Conservation (phyloP, 129 eudicot species). For the Centrapalus pauciflorus region DNA sequence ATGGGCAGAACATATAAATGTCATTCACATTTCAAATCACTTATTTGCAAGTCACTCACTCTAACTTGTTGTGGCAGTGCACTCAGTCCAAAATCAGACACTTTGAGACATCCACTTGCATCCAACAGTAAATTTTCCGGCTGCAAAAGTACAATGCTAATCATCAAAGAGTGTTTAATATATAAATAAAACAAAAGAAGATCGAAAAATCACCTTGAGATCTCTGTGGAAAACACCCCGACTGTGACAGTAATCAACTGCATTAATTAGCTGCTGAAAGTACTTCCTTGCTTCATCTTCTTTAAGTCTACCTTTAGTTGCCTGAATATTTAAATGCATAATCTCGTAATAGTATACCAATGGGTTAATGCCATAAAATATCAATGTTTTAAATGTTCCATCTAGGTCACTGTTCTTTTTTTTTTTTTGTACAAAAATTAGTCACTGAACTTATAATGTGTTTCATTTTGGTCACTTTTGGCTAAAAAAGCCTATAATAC, state of each 20-base stretch:
- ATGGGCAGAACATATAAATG: background rate
- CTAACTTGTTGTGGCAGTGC: constrained; percentile 92
- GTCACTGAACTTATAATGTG: no score
- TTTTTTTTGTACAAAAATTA: no score
- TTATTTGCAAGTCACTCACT: constrained; percentile 37
- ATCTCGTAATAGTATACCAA: background rate
- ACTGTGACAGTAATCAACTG: constrained; percentile 97
- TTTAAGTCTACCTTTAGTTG: constrained; percentile 83
- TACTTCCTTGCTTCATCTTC: constrained; percentile 98
- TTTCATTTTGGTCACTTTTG: no score
- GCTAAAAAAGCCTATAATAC: no score
- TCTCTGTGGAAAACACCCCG: constrained; percentile 97
- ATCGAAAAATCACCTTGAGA: constrained; percentile 56
- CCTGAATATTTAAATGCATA: constrained; percentile 36
- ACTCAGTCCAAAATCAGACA: constrained; percentile 92
- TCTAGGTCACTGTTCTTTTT: no score
- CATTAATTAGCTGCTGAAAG: constrained; percentile 95
- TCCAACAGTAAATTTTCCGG: constrained; percentile 85
- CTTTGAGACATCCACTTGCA: constrained; percentile 72
- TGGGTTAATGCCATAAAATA: background rate
- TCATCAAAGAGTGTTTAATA: background rate
- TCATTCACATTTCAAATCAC: background rate
- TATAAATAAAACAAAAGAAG: background rate
- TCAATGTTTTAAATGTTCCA: no score
- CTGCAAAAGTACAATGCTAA: constrained; percentile 29